Evolutionary conservation across 2,329 filamentous ascomycete species (phyloP), one percentile per base, ranked within the genome.

Genomic region (Rhynchosporium agropyri): DNA sequence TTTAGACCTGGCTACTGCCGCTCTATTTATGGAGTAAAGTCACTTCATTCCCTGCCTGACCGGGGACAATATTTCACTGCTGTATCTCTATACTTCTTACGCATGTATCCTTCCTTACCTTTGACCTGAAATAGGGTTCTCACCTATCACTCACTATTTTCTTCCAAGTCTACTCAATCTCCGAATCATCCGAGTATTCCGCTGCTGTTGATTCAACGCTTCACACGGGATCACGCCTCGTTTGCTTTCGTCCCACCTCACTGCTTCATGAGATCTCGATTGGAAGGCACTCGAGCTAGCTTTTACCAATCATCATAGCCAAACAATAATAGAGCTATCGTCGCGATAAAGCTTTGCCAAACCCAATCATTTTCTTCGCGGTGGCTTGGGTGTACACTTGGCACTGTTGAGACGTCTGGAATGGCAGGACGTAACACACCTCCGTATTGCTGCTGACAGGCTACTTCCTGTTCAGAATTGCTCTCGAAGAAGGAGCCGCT

Each of bases 291-390:
- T 55, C 7, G 28, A 2, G 8, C 7, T 33, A 15, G 2, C 12
- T 33, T 43, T 43, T 31, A 6, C n/a, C 0, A 13, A 4, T 10
- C 13, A 46, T 7, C 12, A 46, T 9, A 13, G 29, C 29, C 10
- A 40, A 31, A 45, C 31, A 9, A 46, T 57, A 40, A 20, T 36
- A 20, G 49, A 26, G 13, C 10, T 43, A 40, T 45, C 29, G 54
- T 57, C 8, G 40, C 26, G n/a, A 13, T 40, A 40, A 57, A 57
- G 54, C 54, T 57, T 57, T 57, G 54, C 54, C 54, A 57, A 57
- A 26, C 20, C 42, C 40, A 46, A 57, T 57, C 40, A 28, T 31
- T 28, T 26, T 28, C 54, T 33, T 43, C 13, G 40, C 40, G 26
- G 54, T 3, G n/a, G 28, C 26, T 46, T 57, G 54, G 40, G 26